Base-by-base conservation (phyloP, 129 eudicot species). In the Sambucus nigra region DNA sequence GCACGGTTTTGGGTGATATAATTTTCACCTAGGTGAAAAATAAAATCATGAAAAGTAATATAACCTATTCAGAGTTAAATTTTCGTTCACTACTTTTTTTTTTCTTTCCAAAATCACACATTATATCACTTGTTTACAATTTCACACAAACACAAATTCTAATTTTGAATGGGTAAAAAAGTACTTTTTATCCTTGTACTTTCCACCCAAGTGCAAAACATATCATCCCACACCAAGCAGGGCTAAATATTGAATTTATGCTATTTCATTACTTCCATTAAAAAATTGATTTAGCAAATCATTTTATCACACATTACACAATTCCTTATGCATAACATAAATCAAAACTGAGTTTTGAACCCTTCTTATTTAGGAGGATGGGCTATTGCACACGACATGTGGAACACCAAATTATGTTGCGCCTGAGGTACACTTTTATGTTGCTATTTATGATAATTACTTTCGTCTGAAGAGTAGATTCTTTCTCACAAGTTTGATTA, bases 331-430 rank as follows among this genome's bases (percentile, higher is more conserved):
- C 26, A 32, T 18, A 28, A 20, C 11, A 17, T 22, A 16, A 23
- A 8, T 60, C 12, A 8, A 35, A 35, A 56, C 35, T 51, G 20
- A 15, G 25, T 23, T 61, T 25, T 67, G 53, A 33, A 16, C 17
- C 5, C 17, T 38, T 12, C 64, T 56, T 22, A 13, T 66, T 25
- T 64, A 92, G 99, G 99, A 86, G 71, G 99, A 92, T 71, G 99
- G 99, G 5, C 66, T 92, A 71, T 85, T 92, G 6, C 84, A 92
- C 71, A 92, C 99, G 14, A 92, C 99, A 28, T 92, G 99, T 76
- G 99, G 99, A 29, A 92, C 99, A 7, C 99, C 99, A 24, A 92
- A 92, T 73, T 92, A 92, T 73, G 99, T 92, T 44, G 99, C 99
- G 23, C 99, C 99, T 1, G 99, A 92, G 99, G 99, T 91, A 74